A percentile compares a stretch with the other conserved stretches of the same genome.
These are phyloP conservation scores for Pseudotsuga menziesii DNA, from an alignment of 75 land plant species.

Conservation along the genomic window DNA sequence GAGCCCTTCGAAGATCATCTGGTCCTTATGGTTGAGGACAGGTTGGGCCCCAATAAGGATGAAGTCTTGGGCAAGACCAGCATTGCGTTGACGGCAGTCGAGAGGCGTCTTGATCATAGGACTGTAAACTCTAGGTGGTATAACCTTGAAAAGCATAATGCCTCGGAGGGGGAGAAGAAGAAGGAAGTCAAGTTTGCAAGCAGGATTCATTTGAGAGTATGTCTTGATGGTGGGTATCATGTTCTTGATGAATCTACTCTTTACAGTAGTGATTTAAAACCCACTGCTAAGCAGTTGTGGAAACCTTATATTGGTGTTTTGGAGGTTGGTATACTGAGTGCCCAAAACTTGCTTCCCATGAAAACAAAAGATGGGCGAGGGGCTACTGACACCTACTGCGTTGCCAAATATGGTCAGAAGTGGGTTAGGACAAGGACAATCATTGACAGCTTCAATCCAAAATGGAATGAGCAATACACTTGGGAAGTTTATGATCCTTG, in stretches of 20 bases:
- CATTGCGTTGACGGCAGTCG: conserved; percentile 34
- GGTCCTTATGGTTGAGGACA: conserved; percentile 41
- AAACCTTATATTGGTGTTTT: conserved; percentile 44
- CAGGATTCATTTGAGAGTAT: conserved; percentile 45
- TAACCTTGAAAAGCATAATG: conserved; percentile 40
- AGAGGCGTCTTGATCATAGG: conserved; percentile 47
- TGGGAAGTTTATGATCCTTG: conserved; percentile 86
- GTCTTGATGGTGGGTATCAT: conserved; percentile 61
- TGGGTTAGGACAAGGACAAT: conserved; percentile 73
- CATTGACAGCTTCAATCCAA: conserved; percentile 43
- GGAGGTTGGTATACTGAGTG: conserved; percentile 57
- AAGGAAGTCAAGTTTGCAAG: conserved; percentile 43
- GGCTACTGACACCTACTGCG: conserved; percentile 68
- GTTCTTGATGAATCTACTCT: conserved; percentile 57
- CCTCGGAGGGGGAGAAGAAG: conserved; percentile 32
- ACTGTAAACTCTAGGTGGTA: conserved; percentile 54
- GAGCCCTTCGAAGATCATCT: conserved; percentile 66
- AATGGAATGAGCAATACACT: conserved; percentile 80
- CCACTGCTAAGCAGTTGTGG: conserved; percentile 55
- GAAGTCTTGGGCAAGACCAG: conserved; percentile 33
- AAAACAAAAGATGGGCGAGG: conserved; percentile 44
- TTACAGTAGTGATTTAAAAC: conserved; percentile 43
- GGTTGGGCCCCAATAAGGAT: conserved; percentile 36
- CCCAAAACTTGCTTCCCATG: conserved; percentile 45
- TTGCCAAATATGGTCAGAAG: conserved; percentile 72